Evolutionary conservation across 441 rosid species (phyloP).

Genomic region (Caryocar brasiliense): DNA sequence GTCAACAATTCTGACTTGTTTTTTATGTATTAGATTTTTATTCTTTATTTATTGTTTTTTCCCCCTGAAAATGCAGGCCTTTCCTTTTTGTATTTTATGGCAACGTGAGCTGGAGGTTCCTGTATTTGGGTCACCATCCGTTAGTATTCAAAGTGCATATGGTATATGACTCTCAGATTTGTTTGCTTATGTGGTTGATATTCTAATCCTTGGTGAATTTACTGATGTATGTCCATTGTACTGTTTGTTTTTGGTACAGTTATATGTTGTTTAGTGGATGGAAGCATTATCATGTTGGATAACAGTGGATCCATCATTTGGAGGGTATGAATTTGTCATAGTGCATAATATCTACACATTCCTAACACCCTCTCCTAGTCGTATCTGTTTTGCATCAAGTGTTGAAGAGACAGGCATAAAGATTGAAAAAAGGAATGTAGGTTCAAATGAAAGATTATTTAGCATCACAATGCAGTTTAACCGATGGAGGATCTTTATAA

Average conservation of each 20-base stretch:
- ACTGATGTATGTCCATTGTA: not conserved
- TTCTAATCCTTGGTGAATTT: not conserved
- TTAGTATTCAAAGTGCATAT: slow-evolving; percentile 37
- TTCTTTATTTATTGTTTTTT: too few relatives aligned
- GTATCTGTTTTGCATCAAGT: too few relatives aligned
- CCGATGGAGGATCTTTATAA: too few relatives aligned
- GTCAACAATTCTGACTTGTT: too few relatives aligned
- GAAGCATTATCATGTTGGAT: slow-evolving; percentile 56
- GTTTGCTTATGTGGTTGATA: not conserved
- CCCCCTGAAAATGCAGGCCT: slow-evolving; percentile 39
- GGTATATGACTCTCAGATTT: slow-evolving; percentile 24
- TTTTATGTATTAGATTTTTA: too few relatives aligned
- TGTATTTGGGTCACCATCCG: slow-evolving; percentile 63
- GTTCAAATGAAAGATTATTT: too few relatives aligned
- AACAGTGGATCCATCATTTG: slow-evolving; percentile 55
- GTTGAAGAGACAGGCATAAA: too few relatives aligned
- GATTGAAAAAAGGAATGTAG: too few relatives aligned
- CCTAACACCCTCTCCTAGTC: too few relatives aligned
- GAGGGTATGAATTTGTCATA: slow-evolving; percentile 47
- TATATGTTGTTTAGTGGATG: slow-evolving; percentile 90
- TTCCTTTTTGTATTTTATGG: slow-evolving; percentile 63
- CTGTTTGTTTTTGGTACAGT: slow-evolving; percentile 35
- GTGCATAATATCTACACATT: not conserved
- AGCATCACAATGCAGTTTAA: too few relatives aligned
- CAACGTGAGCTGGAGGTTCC: slow-evolving; percentile 61